Conservation (phyloP, 257 asterid species). For the Primulina tabacum region DNA sequence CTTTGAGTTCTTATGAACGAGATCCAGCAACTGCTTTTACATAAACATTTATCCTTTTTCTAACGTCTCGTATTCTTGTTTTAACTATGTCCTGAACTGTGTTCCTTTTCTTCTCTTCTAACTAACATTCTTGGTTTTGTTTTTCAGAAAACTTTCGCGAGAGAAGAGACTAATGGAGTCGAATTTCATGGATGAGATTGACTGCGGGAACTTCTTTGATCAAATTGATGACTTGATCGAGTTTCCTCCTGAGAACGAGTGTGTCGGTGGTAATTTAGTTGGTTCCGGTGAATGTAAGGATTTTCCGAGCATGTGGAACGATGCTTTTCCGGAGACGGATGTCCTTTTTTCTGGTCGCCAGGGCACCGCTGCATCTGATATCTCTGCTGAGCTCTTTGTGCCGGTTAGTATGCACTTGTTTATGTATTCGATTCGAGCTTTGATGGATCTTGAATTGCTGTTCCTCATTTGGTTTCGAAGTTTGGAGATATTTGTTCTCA, state of each 20-base stretch:
- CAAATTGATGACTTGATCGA: slow-evolving; percentile 90
- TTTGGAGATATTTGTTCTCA: background rate
- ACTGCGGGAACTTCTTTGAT: slow-evolving; percentile 79
- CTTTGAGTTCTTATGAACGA: slow-evolving; percentile 26
- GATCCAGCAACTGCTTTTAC: slow-evolving; percentile 28
- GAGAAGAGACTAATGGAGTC: slow-evolving; percentile 45
- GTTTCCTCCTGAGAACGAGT: slow-evolving; percentile 70
- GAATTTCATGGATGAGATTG: slow-evolving; percentile 63
- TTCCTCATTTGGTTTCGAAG: background rate
- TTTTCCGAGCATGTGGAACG: slow-evolving; percentile 69
- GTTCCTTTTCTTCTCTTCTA: slow-evolving; percentile 8
- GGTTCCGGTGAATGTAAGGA: slow-evolving; percentile 51
- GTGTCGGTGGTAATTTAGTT: slow-evolving; percentile 35
- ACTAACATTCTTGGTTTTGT: background rate
- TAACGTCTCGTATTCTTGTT: background rate
- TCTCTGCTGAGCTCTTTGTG: slow-evolving; percentile 75
- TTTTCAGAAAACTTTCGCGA: slow-evolving; percentile 22
- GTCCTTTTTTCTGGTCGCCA: slow-evolving; percentile 49
- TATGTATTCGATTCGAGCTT: background rate
- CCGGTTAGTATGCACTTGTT: slow-evolving; percentile 53
- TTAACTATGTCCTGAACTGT: background rate
- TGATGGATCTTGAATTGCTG: background rate
- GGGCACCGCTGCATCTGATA: slow-evolving; percentile 42
- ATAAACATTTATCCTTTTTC: slow-evolving; percentile 21
- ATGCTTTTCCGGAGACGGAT: slow-evolving; percentile 48